These are phyloP conservation scores for Leishmania braziliensis DNA, from an alignment of 208 protist species.

Conservation along the genomic window DNA sequence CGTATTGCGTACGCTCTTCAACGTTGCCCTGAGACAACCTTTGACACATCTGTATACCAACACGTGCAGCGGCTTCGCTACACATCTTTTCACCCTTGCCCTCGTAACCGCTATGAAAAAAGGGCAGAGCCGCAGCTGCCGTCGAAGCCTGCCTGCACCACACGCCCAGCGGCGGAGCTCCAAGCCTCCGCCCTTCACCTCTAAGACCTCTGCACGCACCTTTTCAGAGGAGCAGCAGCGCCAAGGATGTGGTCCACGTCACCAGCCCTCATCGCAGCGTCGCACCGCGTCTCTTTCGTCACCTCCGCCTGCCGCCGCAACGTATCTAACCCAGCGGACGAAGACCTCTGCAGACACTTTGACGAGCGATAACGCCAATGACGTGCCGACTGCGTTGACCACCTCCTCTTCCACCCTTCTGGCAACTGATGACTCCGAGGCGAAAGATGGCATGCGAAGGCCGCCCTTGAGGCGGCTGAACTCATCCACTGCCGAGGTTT, in stretches of 20 bases:
- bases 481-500: background rate
- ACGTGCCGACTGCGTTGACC: background rate
- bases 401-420: background rate
- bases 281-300: background rate
- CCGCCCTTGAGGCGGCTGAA: conserved; percentile 22
- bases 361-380: background rate
- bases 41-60: background rate
- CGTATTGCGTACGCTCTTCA: background rate
- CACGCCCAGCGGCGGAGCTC: background rate
- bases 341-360: background rate
- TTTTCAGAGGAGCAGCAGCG: background rate
- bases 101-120: background rate
- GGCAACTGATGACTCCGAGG: conserved; percentile 10
- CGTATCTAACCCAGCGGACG: background rate
- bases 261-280: background rate
- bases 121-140: background rate
- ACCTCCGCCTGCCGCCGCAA: background rate
- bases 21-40: background rate
- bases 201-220: background rate
- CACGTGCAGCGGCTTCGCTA: background rate
- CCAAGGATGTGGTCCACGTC: background rate
- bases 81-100: background rate
- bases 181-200: background rate
- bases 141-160: background rate
- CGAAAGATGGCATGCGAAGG: conserved; percentile 25